Base-by-base conservation (phyloP, 2,329 filamentous ascomycete species). In the Coniella vitis region DNA sequence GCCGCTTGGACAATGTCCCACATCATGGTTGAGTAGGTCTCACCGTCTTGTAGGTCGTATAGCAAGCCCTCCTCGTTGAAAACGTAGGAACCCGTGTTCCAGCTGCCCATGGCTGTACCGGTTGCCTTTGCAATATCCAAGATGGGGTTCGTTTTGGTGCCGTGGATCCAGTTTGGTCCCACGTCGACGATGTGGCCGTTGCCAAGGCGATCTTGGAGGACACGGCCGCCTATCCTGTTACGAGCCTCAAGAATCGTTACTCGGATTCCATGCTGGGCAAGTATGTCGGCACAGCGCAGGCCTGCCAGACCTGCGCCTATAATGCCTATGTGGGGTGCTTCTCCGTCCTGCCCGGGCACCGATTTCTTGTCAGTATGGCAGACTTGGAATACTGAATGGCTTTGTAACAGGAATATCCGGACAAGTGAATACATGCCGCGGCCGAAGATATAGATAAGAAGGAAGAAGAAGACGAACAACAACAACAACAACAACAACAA, bases 111-210 rank as follows among this genome's bases (percentile, higher is more conserved):
- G 0, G 63, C 58, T 0, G 77, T 87, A 1, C 71, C 66, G 0
- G 83, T 87, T 54, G 77, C 68, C 55, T 74, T 76, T 12, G 83
- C 84, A 16, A 89, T 68, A 38, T 84, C 78, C 35, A 84, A 63
- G 14, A 88, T 85, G 0, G 85, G 83, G 58, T 89, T 90, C 54
- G 82, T 72, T 1, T 78, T 69, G 5, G 83, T 87, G 31, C 86
- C 85, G 52, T 90, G 85, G 45, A 90, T 87, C 85, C 85, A 90
- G 58, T 89, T 90, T n/a, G 85, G 83, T 0, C 86, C 86, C 29
- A 77, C 63, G 55, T 82, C 78, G n/a, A 79, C 71, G 7, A 71
- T 55, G 25, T 69, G 65, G 0, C 73, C 73, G 35, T 74, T 75
- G 12, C 67, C 64, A 3, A 81, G 66, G 19, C 59, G 63, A 44